A percentile compares a stretch with the other conserved stretches of the same genome.
Conservation (phyloP, 768 basidiomycete species). For the Naematelia aurantialba region DNA sequence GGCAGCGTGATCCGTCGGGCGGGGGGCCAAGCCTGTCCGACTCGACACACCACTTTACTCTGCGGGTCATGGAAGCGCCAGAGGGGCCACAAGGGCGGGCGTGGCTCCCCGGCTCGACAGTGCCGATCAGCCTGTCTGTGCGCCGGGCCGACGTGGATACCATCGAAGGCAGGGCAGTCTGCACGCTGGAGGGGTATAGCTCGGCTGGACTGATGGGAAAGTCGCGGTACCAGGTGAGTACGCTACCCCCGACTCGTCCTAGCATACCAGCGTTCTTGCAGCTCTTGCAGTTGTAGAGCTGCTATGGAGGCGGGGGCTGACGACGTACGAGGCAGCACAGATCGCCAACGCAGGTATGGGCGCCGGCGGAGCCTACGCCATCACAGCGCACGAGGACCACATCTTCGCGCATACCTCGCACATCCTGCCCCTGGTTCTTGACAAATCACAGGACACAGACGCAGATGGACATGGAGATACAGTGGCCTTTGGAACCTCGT, state of each 20-base stretch:
- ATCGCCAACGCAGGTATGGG: slow-evolving; percentile 12
- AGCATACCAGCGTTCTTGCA: too few relatives aligned
- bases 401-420: slow-evolving; percentile 5
- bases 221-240: slow-evolving; percentile 15
- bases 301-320: too few relatives aligned
- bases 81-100: too few relatives aligned
- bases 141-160: neutral
- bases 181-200: slow-evolving; percentile 12
- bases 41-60: neutral
- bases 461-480: neutral
- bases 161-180: slow-evolving; percentile 2
- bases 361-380: slow-evolving; percentile 4
- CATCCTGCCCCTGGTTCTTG: neutral
- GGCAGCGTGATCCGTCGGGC: too few relatives aligned
- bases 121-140: neutral
- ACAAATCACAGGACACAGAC: slow-evolving; percentile 1
- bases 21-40: neutral
- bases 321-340: slow-evolving; percentile 10
- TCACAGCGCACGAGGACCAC: slow-evolving; percentile 14
- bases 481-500: slow-evolving; percentile 4
- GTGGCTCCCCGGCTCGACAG: neutral
- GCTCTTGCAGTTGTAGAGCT: too few relatives aligned
- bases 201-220: slow-evolving; percentile 18
- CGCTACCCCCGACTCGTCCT: neutral
- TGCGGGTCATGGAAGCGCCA: neutral